Evolutionary conservation across 345 rosid species (phyloP).

Genomic region (Eucalyptus regnans): DNA sequence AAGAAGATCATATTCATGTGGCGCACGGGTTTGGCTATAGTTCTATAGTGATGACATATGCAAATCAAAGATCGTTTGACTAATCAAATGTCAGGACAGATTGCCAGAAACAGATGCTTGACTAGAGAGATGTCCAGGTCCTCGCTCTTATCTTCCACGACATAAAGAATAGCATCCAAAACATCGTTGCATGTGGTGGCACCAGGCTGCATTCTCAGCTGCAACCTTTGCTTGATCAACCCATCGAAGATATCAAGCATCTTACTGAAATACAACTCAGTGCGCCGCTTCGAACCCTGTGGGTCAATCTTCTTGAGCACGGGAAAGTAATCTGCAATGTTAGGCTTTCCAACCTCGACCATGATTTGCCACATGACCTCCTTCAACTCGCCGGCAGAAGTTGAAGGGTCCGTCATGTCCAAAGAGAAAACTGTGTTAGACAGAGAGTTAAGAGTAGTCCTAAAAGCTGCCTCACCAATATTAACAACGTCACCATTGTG

Average conservation of each 20-base stretch:
- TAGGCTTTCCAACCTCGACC: constrained; percentile 17
- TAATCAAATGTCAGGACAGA: not conserved
- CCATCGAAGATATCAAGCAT: constrained; percentile 5
- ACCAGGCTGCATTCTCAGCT: not conserved
- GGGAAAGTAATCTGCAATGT: constrained; percentile 20
- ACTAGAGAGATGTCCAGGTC: constrained; percentile 5
- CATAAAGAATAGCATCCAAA: constrained; percentile 18
- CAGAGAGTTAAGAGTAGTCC: constrained; percentile 1
- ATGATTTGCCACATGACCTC: not conserved
- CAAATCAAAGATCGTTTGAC: not conserved
- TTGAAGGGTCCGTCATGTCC: not conserved
- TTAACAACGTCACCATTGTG: not conserved
- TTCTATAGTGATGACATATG: not conserved
- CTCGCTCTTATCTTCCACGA: constrained; percentile 3
- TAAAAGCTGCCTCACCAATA: constrained; percentile 4
- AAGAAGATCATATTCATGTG: not conserved
- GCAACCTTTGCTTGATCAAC: constrained; percentile 5
- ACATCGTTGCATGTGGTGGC: constrained; percentile 3
- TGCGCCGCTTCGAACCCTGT: constrained; percentile 2
- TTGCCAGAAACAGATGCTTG: not conserved
- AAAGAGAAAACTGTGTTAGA: not conserved
- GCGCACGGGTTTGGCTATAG: not conserved
- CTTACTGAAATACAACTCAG: constrained; percentile 1
- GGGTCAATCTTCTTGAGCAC: constrained; percentile 5
- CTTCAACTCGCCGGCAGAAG: not conserved